These are phyloP conservation scores for Talaromyces ruber DNA, from an alignment of 495 filamentous ascomycete genomes.

Conservation along the genomic window DNA sequence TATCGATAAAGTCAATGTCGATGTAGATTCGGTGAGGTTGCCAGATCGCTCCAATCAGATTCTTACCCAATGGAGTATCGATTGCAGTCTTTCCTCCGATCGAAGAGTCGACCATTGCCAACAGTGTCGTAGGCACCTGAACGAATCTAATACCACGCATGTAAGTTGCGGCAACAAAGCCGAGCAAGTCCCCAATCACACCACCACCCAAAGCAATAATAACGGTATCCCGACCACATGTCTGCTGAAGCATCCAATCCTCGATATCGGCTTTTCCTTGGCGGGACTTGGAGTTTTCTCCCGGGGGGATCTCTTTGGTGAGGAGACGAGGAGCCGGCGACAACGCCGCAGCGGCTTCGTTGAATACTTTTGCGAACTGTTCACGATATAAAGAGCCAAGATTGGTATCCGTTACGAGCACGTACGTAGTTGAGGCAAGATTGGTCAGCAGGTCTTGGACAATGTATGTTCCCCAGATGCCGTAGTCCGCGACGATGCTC, in stretches of 20 bases:
- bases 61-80: conserved; percentile 94
- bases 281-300: conserved; percentile 87
- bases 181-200: conserved; percentile 96
- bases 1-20: conserved; percentile 87
- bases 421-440: conserved; percentile 79
- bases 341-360: conserved; percentile 38
- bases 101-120: conserved; percentile 97
- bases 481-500: conserved; percentile 85
- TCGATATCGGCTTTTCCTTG: conserved; percentile 92
- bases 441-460: conserved; percentile 71
- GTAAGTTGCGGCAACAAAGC: conserved; percentile 94
- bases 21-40: conserved; percentile 91
- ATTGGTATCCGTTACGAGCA: conserved; percentile 94
- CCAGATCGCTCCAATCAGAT: conserved; percentile 94
- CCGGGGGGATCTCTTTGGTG: conserved; percentile 78
- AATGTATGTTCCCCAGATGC: conserved; percentile 77
- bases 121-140: conserved; percentile 89
- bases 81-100: conserved; percentile 99
- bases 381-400: conserved; percentile 73
- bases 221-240: conserved; percentile 88
- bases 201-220: conserved; percentile 94
- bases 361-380: conserved; percentile 64
- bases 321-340: conserved; percentile 60
- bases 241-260: conserved; percentile 90
- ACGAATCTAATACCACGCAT: conserved; percentile 96